Evolutionary conservation across 768 basidiomycete species (phyloP), one percentile per base, ranked within the genome.

Genomic region (Podaxis mareebaensis): DNA sequence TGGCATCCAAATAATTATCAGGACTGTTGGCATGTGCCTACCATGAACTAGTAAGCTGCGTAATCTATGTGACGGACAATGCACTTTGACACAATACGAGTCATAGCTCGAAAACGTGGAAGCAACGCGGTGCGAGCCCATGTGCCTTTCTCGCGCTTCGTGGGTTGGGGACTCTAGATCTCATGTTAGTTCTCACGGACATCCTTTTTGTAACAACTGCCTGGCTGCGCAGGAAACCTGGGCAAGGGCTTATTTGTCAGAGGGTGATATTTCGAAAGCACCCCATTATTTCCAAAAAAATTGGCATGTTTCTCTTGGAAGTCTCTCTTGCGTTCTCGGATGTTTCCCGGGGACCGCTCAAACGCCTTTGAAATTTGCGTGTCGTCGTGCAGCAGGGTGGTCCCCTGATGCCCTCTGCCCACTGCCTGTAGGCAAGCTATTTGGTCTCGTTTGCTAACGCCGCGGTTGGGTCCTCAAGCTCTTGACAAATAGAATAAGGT

Each of bases 401-500:
- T n/a, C 4, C 17, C n/a, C 13, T 44, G 42, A 17, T 60, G 17
- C 59, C 59, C 59, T 60, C 49, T 53, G 59, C 59, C 59, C 59
- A 53, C 39, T 36, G 26, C 59, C 59, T 60, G 49, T 24, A 33
- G 39, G 59, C 20, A 26, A n/a, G n/a, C 24, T 60, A 20, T 58
- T 58, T 58, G 40, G 15, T 52, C 17, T 40, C 22, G 17, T 52
- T 60, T 60, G 33, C 36, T 60, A 39, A 24, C 11, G 0, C 30
- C 22, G 33, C 15, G 22, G 36, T 26, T 52, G 7, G 22, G 13
- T 15, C 42, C 39, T 20, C 12, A 40, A 15, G 49, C 24, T 8
- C 26, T 39, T 51, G 59, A 39, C 36, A 60, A 52, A 60, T n/a
- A 60, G 17, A 60, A 60, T 60, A 60, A 60, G n/a, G 59, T 60